Conservation (phyloP, 345 rosid species). For the Luvunga scandens region DNA sequence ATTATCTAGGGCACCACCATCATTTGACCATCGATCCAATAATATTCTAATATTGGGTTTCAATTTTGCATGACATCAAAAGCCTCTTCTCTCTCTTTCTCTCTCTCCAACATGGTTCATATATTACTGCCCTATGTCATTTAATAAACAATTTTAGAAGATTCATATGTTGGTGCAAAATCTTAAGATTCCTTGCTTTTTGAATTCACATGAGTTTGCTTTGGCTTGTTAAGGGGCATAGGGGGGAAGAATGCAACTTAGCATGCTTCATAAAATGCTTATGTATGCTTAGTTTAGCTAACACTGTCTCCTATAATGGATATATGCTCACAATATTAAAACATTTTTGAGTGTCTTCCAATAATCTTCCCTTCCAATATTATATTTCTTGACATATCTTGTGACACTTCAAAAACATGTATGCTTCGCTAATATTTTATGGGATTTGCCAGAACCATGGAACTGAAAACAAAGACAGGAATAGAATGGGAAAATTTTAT, state of each 20-base stretch:
- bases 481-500: too few relatives aligned
- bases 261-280: conserved; percentile 25
- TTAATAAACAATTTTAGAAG: conserved; percentile 21
- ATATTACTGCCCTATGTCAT: not conserved
- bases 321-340: conserved; percentile 16
- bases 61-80: conserved; percentile 18
- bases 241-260: conserved; percentile 20
- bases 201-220: conserved; percentile 24
- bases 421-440: not conserved
- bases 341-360: conserved; percentile 32
- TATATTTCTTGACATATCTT: not conserved
- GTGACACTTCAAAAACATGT: not conserved
- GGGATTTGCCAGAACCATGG: too few relatives aligned
- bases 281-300: conserved; percentile 24
- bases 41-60: not conserved
- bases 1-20: conserved; percentile 18
- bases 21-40: conserved; percentile 17
- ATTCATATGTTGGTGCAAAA: conserved; percentile 36
- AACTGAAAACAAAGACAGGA: too few relatives aligned
- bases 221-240: conserved; percentile 10
- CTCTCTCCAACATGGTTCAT: not conserved
- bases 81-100: not conserved
- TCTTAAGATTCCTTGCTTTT: conserved; percentile 44
- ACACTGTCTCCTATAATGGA: conserved; percentile 39
- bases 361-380: conserved; percentile 1